phyloP scores from a whole-genome alignment of 2,329 filamentous ascomycete species.

The Basipetospora sp. region DNA sequence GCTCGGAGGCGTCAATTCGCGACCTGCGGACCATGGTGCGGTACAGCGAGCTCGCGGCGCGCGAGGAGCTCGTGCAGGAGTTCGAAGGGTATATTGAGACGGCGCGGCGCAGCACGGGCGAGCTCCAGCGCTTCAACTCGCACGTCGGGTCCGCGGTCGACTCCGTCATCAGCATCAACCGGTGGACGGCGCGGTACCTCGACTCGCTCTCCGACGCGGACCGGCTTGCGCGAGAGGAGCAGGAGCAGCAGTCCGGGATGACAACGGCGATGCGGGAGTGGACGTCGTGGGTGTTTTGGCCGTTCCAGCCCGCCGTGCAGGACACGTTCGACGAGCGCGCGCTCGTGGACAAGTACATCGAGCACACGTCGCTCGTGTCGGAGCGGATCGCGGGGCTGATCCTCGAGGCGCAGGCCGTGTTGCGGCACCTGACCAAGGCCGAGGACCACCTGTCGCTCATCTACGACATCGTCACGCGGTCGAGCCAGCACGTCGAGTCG shows the following conservation, averaged over 20 bases:
- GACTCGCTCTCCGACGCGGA: slow-evolving; percentile 29
- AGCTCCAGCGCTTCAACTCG: slow-evolving; percentile 61
- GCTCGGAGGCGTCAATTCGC: slow-evolving; percentile 57
- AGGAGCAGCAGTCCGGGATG: slow-evolving; percentile 8
- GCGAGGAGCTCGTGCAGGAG: slow-evolving; percentile 58
- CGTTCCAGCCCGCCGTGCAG: slow-evolving; percentile 41
- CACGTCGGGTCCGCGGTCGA: slow-evolving; percentile 62
- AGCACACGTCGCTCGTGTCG: slow-evolving; percentile 55
- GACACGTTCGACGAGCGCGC: slow-evolving; percentile 30
- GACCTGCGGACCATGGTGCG: slow-evolving; percentile 60
- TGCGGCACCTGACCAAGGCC: slow-evolving; percentile 49
- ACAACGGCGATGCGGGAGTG: slow-evolving; percentile 20
- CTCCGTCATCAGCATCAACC: slow-evolving; percentile 58
- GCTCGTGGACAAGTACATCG: slow-evolving; percentile 59
- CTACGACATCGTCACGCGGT: slow-evolving; percentile 50
- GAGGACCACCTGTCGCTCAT: slow-evolving; percentile 58
- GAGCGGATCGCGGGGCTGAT: slow-evolving; percentile 56
- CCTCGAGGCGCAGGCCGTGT: slow-evolving; percentile 51
- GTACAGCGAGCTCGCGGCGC: slow-evolving; percentile 51
- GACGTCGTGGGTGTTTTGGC: slow-evolving; percentile 35
- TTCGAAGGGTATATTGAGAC: slow-evolving; percentile 63
- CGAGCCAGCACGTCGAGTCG: slow-evolving; percentile 42
- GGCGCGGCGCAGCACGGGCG: slow-evolving; percentile 46
- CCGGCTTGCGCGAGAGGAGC: not conserved
- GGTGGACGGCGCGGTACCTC: slow-evolving; percentile 58